Percentiles rank a stretch among this genome's conserved stretches.
Evolutionary conservation across 2,329 filamentous ascomycete genomes (phyloP).

Genomic region (Plenodomus tracheiphilus): DNA sequence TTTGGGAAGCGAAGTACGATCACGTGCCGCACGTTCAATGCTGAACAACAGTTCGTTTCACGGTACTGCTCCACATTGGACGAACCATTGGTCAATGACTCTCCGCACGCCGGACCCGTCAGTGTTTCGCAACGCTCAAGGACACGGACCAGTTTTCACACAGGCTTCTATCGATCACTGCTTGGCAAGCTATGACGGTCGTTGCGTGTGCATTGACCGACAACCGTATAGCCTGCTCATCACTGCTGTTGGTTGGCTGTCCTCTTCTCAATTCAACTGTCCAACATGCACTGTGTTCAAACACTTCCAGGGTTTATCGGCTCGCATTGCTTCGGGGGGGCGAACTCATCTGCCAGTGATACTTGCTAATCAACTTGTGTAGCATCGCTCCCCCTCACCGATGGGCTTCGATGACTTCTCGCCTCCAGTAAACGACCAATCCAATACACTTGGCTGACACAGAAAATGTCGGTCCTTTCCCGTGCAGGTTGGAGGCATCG

Average conservation of each 20-base stretch:
- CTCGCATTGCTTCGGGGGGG: constrained; percentile 24
- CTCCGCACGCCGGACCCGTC: constrained; percentile 2
- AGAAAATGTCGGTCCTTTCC: constrained; percentile 31
- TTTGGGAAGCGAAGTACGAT: constrained; percentile 41
- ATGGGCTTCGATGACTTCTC: constrained; percentile 27
- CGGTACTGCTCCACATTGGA: constrained; percentile 3
- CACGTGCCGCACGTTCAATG: constrained; percentile 44
- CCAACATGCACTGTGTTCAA: constrained; percentile 17
- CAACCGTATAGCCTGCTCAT: constrained; percentile 17
- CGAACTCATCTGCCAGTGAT: constrained; percentile 26
- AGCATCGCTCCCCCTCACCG: constrained; percentile 35
- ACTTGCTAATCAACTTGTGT: constrained; percentile 43
- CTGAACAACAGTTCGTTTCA: constrained; percentile 36
- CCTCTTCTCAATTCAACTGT: constrained; percentile 14
- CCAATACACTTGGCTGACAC: constrained; percentile 39
- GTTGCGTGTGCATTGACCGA: constrained; percentile 32
- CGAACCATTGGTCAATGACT: constrained; percentile 36
- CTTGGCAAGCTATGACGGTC: constrained; percentile 21
- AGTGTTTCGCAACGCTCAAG: neutral
- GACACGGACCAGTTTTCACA: constrained; percentile 23
- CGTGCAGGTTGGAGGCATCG: constrained; percentile 37
- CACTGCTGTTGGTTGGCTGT: constrained; percentile 23
- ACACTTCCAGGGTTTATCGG: constrained; percentile 24
- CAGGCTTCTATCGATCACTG: constrained; percentile 15
- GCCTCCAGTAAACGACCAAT: constrained; percentile 28